phyloP scores from a whole-genome alignment of 2,329 filamentous ascomycete species.

The Cladosporium colombiae region DNA sequence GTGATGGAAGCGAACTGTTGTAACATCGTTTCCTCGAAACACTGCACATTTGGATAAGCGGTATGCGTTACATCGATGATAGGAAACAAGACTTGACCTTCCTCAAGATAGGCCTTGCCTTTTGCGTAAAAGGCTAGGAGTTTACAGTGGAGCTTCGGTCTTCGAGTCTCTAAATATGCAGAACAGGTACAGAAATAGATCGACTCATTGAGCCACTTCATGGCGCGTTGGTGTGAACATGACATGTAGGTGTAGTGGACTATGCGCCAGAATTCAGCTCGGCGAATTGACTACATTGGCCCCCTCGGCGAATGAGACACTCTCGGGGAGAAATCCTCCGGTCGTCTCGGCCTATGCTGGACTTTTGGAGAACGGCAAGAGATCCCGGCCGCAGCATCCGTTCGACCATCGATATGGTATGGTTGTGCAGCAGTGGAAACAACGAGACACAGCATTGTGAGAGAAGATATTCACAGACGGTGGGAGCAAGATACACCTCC shows the following conservation, averaged over 20 bases:
- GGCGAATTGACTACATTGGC: neutral
- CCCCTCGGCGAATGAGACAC: conserved; percentile 2
- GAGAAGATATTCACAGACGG: neutral
- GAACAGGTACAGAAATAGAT: neutral
- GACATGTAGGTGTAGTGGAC: neutral
- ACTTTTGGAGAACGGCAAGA: neutral
- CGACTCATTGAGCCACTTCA: neutral
- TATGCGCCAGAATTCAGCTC: neutral
- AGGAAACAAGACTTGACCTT: neutral
- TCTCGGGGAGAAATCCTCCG: conserved; percentile 9
- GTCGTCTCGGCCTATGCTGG: neutral
- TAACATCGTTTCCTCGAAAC: too few relatives aligned
- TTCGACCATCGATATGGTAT: neutral
- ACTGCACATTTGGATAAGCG: neutral
- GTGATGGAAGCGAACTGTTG: too few relatives aligned
- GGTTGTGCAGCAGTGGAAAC: neutral
- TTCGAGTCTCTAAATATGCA: neutral
- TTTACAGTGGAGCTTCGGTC: neutral
- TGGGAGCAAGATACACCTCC: neutral
- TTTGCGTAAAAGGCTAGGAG: neutral
- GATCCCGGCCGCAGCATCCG: conserved; percentile 4
- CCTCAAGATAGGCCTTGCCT: neutral
- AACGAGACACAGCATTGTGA: neutral
- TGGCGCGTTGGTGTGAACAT: neutral
- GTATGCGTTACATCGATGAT: neutral